phyloP scores from a whole-genome alignment of 345 rosid species.

The Salix viminalis region DNA sequence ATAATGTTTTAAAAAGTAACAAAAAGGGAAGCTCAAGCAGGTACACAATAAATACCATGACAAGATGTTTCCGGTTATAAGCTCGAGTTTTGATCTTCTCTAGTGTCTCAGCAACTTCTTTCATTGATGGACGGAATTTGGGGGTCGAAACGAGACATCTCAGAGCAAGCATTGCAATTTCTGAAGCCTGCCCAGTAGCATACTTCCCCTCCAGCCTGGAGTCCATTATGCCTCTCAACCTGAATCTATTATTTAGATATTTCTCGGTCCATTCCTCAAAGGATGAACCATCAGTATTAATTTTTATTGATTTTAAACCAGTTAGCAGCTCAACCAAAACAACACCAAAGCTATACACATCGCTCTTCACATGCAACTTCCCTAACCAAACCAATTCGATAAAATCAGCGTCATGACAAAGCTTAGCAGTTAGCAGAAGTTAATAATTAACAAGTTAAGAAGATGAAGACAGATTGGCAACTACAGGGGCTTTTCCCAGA shows the following conservation, averaged over 20 bases:
- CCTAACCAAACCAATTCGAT: slow-evolving; percentile 5
- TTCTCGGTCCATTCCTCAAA: neutral
- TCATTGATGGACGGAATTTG: slow-evolving; percentile 12
- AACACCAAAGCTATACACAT: slow-evolving; percentile 16
- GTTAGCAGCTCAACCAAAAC: slow-evolving; percentile 16
- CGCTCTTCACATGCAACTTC: slow-evolving; percentile 4
- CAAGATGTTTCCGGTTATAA: no score
- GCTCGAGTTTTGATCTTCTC: neutral
- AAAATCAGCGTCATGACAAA: neutral
- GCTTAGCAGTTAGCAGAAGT: neutral
- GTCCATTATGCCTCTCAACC: slow-evolving; percentile 8
- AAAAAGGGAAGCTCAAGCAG: no score
- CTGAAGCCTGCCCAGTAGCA: neutral
- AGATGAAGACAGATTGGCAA: no score
- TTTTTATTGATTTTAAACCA: neutral
- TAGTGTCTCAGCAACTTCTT: slow-evolving; percentile 9
- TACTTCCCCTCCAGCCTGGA: slow-evolving; percentile 7
- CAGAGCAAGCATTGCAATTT: slow-evolving; percentile 1
- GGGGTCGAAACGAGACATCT: neutral
- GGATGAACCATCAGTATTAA: neutral
- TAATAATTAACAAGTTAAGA: no score
- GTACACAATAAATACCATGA: no score
- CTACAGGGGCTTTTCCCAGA: no score
- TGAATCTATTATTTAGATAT: neutral
- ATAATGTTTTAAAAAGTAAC: no score